These are phyloP conservation scores for Leptographium procerum DNA, from an alignment of 2,329 filamentous ascomycete species.

Conservation along the genomic window DNA sequence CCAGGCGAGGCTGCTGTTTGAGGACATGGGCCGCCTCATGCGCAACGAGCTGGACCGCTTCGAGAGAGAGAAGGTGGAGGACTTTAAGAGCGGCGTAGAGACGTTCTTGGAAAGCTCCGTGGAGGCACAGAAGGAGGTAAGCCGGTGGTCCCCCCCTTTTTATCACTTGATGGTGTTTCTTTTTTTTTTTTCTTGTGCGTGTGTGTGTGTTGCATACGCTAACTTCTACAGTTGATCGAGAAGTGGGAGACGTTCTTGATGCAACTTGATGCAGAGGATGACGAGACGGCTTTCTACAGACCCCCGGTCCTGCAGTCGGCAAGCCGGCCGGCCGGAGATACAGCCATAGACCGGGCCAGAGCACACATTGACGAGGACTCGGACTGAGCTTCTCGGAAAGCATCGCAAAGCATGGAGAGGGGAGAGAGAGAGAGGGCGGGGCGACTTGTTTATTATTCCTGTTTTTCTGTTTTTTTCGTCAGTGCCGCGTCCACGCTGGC, in stretches of 20 bases:
- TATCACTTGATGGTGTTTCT: not conserved
- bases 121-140: constrained; percentile 95
- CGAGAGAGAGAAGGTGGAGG: constrained; percentile 94
- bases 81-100: constrained; percentile 97
- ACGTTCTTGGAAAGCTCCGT: constrained; percentile 95
- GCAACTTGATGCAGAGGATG: constrained; percentile 89
- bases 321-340: constrained; percentile 41
- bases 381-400: constrained; percentile 24
- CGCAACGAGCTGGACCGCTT: constrained; percentile 83
- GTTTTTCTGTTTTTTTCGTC: not conserved
- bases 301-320: constrained; percentile 43
- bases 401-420: not conserved
- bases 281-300: constrained; percentile 57
- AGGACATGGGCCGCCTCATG: constrained; percentile 96
- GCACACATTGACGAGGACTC: constrained; percentile 50
- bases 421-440: not conserved
- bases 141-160: constrained; percentile 15
- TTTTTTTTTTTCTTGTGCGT: not conserved
- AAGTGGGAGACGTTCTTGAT: constrained; percentile 98
- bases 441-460: not conserved
- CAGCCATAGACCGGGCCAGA: constrained; percentile 48
- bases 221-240: constrained; percentile 49
- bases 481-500: not conserved
- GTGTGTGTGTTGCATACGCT: constrained; percentile 4
- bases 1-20: constrained; percentile 79